Percentiles rank a stretch among this genome's conserved stretches.
These are phyloP conservation scores for Leccinum rimulosum DNA, from an alignment of 768 basidiomycete species.

Conservation along the genomic window DNA sequence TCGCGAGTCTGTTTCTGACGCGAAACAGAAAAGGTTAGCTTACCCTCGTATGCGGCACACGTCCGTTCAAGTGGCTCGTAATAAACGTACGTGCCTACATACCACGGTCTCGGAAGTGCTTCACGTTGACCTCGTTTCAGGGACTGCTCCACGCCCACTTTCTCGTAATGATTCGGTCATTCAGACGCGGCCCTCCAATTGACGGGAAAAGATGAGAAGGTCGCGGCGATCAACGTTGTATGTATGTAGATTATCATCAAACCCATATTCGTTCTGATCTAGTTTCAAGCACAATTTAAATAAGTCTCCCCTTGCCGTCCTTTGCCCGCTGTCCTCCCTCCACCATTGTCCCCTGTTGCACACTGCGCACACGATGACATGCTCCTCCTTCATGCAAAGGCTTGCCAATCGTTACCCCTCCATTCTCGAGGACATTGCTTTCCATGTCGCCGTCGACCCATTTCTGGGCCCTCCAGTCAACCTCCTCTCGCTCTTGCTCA, in stretches of 20 bases:
- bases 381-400: slow-evolving; percentile 11
- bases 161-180: slow-evolving; percentile 37
- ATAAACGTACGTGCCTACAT: slow-evolving; percentile 8
- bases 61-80: slow-evolving; percentile 7
- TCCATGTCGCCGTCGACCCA: slow-evolving; percentile 35
- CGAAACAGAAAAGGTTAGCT: slow-evolving; percentile 6
- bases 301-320: slow-evolving; percentile 18
- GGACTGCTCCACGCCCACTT: slow-evolving; percentile 22
- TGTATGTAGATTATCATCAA: slow-evolving; percentile 37
- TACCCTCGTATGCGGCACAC: not conserved
- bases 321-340: slow-evolving; percentile 5
- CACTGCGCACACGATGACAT: not conserved
- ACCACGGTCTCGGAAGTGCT: slow-evolving; percentile 6
- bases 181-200: slow-evolving; percentile 26
- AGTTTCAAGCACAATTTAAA: slow-evolving; percentile 27
- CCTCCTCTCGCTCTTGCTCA: slow-evolving; percentile 38
- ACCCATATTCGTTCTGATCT: slow-evolving; percentile 32
- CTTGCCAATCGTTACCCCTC: slow-evolving; percentile 16
- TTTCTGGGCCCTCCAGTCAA: slow-evolving; percentile 44
- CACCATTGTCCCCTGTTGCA: not conserved
- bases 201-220: slow-evolving; percentile 30
- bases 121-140: slow-evolving; percentile 27
- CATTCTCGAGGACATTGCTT: slow-evolving; percentile 41
- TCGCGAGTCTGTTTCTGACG: not conserved
- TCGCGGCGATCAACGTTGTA: slow-evolving; percentile 37